phyloP scores from a whole-genome alignment of 2,329 filamentous ascomycete species.

The Orbilia quercus region DNA sequence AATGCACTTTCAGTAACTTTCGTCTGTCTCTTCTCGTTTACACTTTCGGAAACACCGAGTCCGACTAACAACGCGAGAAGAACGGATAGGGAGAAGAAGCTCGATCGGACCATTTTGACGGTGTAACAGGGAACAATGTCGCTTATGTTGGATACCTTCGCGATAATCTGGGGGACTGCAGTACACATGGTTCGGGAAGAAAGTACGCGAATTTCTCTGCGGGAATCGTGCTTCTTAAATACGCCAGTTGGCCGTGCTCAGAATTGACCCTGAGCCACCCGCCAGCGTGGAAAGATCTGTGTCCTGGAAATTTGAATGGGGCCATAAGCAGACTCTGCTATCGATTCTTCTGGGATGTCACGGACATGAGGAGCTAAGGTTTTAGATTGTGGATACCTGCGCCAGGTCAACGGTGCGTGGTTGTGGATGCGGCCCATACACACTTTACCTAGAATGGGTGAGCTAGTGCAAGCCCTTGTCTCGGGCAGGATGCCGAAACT shows the following conservation, averaged over 20 bases:
- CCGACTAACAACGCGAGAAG: constrained; percentile 25
- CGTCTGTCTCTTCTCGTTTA: not conserved
- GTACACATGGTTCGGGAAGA: constrained; percentile 7
- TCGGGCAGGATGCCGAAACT: constrained; percentile 17
- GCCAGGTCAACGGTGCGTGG: constrained; percentile 8
- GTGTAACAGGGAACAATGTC: not conserved
- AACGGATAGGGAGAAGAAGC: constrained; percentile 16
- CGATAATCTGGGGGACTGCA: too few species aligned
- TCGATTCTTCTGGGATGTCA: not conserved
- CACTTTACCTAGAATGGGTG: constrained; percentile 25
- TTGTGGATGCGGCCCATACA: constrained; percentile 7
- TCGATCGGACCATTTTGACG: constrained; percentile 27
- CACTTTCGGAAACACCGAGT: constrained; percentile 11
- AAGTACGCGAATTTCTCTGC: constrained; percentile 14
- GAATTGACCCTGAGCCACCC: not conserved
- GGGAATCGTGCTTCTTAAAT: constrained; percentile 29
- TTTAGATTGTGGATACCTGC: not conserved
- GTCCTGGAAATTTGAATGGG: constrained; percentile 9
- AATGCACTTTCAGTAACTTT: constrained; percentile 11
- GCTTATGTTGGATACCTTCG: too few species aligned
- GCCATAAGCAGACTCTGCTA: constrained; percentile 3
- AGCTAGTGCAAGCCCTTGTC: constrained; percentile 8
- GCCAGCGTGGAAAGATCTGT: constrained; percentile 10
- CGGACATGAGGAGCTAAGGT: not conserved
- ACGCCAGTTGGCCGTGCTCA: not conserved